Evolutionary conservation across 2,329 filamentous ascomycete species (phyloP), one percentile per base, ranked within the genome.

Genomic region (Rhexocercosporidium sp.): DNA sequence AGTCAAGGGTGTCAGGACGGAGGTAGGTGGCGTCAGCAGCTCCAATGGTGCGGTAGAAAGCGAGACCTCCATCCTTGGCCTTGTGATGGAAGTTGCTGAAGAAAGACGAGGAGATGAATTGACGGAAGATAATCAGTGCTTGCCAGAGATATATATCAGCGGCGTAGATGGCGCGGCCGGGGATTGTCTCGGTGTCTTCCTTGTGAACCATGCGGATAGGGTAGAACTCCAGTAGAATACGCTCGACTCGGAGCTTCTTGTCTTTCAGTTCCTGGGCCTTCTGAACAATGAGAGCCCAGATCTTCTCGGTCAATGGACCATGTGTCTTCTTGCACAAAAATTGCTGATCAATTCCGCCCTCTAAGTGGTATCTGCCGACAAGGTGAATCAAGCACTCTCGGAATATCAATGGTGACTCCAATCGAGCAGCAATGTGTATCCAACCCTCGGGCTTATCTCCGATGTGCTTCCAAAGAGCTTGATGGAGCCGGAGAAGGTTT

Each of bases 131-230:
- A 3, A 66, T 65, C 3, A 74, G 59, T 20, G 74, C 69, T 49
- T 73, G 72, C 70, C 72, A 76, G n/a, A 66, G 64, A 49, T 76
- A 77, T 49, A 76, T 74, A n/a, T 76, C 74, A 8, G 67, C 69
- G 4, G 67, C 69, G 56, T 75, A 77, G 47, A 71, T 70, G 1
- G 70, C 68, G 22, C 74, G 74, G 7, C 73, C 70, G 1, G 75
- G 74, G 14, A 74, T 60, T 5, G 49, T 63, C 1, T 47, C 59
- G 2, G 25, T 22, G 11, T 57, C 62, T 8, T 68, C 62, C 29
- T 46, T 39, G 51, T 74, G 75, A 9, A 71, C 57, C 64, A 77
- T 71, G 16, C 65, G 63, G 14, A 34, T 16, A 4, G 75, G 75
- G n/a, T 56, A 75, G 54, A 65, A 73, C 1, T 70, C 66, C n/a